Conservation (phyloP, 805 yeast species). For the Yarrowia deformans region DNA sequence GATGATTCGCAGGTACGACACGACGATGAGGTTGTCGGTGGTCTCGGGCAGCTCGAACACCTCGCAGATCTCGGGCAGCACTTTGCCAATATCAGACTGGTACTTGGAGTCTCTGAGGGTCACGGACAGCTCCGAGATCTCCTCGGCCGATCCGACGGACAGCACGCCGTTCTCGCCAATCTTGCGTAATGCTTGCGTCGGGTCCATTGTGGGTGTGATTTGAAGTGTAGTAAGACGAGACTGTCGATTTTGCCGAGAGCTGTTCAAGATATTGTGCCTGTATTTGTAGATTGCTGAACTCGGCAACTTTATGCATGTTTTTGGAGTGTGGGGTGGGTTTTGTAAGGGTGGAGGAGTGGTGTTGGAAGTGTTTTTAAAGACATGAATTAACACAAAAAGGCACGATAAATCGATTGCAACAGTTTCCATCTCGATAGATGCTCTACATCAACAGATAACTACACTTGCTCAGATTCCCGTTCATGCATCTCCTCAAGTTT, state of each 20-base stretch:
- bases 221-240: not conserved
- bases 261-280: no score
- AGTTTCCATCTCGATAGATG: not conserved
- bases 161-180: not conserved
- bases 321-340: no score
- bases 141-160: slow-evolving; percentile 14
- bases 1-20: slow-evolving; percentile 22
- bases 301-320: not conserved
- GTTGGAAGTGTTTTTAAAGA: no score
- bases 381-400: not conserved
- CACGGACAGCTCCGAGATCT: slow-evolving; percentile 10
- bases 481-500: slow-evolving; percentile 8
- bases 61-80: slow-evolving; percentile 23
- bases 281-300: not conserved
- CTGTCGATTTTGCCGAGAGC: no score
- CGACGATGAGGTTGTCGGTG: not conserved
- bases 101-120: slow-evolving; percentile 12
- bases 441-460: not conserved
- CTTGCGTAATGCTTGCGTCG: not conserved
- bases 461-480: slow-evolving; percentile 3
- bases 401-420: not conserved
- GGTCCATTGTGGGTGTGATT: slow-evolving; percentile 4
- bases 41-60: not conserved
- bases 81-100: slow-evolving; percentile 3
- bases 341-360: no score